These are phyloP conservation scores for Spencermartinsiella europaea DNA, from an alignment of 805 yeast species.

Conservation along the genomic window DNA sequence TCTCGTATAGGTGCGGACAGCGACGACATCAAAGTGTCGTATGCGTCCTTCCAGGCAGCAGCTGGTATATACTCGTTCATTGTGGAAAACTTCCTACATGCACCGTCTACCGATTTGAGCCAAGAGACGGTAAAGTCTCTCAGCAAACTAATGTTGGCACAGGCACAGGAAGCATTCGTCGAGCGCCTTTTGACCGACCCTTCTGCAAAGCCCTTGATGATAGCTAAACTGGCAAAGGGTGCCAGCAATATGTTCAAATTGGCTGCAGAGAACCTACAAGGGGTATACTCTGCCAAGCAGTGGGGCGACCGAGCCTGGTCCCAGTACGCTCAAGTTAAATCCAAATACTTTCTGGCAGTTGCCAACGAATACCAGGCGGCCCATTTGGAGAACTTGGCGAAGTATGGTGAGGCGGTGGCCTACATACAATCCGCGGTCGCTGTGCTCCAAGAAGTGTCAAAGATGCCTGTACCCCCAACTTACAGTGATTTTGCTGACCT, in stretches of 20 bases:
- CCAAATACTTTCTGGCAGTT: constrained; percentile 51
- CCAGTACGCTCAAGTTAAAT: constrained; percentile 47
- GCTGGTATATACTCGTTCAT: constrained; percentile 72
- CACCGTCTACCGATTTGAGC: constrained; percentile 75
- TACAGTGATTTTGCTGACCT: constrained; percentile 20
- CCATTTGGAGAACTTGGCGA: constrained; percentile 47
- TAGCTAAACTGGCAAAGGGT: constrained; percentile 69
- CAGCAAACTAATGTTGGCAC: constrained; percentile 65
- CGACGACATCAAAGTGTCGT: constrained; percentile 51
- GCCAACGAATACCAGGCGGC: constrained; percentile 57
- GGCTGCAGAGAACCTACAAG: constrained; percentile 40
- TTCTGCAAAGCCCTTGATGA: constrained; percentile 55
- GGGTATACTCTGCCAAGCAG: constrained; percentile 27
- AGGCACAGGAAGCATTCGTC: constrained; percentile 81
- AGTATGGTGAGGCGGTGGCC: constrained; percentile 75
- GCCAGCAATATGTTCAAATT: constrained; percentile 52
- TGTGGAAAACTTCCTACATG: constrained; percentile 77
- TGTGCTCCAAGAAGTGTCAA: constrained; percentile 21
- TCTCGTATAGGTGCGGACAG: constrained; percentile 40
- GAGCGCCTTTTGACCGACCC: constrained; percentile 47
- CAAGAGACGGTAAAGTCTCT: constrained; percentile 65
- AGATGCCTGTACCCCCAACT: constrained; percentile 21
- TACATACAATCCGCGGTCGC: constrained; percentile 48
- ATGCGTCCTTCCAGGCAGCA: constrained; percentile 62
- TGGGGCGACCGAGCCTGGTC: constrained; percentile 49